phyloP scores from a whole-genome alignment of 2,329 filamentous ascomycete genomes.

The Malbranchea cinnamomea region DNA sequence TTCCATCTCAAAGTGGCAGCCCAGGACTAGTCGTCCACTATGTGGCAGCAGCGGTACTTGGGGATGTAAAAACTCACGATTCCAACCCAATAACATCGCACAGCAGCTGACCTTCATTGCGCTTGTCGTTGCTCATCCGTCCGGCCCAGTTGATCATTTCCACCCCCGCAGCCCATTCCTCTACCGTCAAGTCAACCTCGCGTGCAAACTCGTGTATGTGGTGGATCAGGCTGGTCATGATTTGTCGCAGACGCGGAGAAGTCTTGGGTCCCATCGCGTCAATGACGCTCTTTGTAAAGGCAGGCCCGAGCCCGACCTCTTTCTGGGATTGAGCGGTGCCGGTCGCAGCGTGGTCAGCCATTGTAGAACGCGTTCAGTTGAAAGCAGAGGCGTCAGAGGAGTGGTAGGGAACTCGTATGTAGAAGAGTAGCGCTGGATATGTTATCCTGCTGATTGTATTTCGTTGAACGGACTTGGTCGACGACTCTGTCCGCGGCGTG shows the following conservation, averaged over 20 bases:
- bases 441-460: too few species aligned
- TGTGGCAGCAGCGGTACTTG: too few species aligned
- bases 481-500: too few species aligned
- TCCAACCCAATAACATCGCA: slow-evolving; percentile 46
- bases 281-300: slow-evolving; percentile 54
- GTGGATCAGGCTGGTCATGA: slow-evolving; percentile 38
- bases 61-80: slow-evolving; percentile 33
- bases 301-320: too few species aligned
- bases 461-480: too few species aligned
- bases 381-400: too few species aligned
- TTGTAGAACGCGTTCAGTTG: too few species aligned
- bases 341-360: too few species aligned
- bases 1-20: not conserved
- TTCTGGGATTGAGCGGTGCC: too few species aligned
- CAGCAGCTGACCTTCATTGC: slow-evolving; percentile 48
- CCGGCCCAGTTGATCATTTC: slow-evolving; percentile 46
- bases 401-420: too few species aligned
- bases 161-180: slow-evolving; percentile 43
- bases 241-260: slow-evolving; percentile 47
- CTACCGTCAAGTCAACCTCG: slow-evolving; percentile 42
- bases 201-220: slow-evolving; percentile 45
- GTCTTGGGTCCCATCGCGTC: slow-evolving; percentile 59
- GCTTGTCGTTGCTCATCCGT: slow-evolving; percentile 44
- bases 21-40: slow-evolving; percentile 41
- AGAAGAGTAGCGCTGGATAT: too few species aligned